Conservation (phyloP, 208 protist species). For the Leishmania major region DNA sequence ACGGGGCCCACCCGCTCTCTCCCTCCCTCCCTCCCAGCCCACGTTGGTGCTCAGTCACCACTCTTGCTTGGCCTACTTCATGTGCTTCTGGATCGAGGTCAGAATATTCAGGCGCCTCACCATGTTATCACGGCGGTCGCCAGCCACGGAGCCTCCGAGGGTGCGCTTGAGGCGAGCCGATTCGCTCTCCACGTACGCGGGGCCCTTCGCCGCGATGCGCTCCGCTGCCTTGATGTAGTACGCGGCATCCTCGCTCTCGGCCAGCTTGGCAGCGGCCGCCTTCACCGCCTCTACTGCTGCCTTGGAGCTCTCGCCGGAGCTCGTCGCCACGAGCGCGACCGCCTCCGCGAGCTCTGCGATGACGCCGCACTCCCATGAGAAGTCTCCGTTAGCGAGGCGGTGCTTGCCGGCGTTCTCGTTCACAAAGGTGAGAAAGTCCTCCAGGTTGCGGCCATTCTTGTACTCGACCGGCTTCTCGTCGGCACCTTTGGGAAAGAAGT, state of each 20-base stretch:
- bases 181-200: constrained; percentile 44
- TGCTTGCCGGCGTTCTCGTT: constrained; percentile 54
- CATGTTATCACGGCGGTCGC: constrained; percentile 43
- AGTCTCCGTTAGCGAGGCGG: constrained; percentile 55
- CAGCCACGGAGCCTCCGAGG: constrained; percentile 28
- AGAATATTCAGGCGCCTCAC: constrained; percentile 61
- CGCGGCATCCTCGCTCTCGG: neutral
- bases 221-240: constrained; percentile 53
- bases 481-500: constrained; percentile 65
- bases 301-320: constrained; percentile 14
- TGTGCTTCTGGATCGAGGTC: constrained; percentile 30
- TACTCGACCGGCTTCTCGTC: constrained; percentile 42
- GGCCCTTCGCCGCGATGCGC: constrained; percentile 35
- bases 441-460: constrained; percentile 41
- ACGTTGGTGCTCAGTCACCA: neutral
- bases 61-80: neutral
- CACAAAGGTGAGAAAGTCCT: constrained; percentile 65
- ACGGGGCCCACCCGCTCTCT: neutral
- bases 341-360: constrained; percentile 30
- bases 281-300: constrained; percentile 25
- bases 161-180: constrained; percentile 42
- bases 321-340: constrained; percentile 12
- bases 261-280: neutral
- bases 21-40: neutral
- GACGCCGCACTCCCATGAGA: constrained; percentile 50